Evolutionary conservation across 768 basidiomycete species (phyloP).

Genomic region (Ramaria sp.): DNA sequence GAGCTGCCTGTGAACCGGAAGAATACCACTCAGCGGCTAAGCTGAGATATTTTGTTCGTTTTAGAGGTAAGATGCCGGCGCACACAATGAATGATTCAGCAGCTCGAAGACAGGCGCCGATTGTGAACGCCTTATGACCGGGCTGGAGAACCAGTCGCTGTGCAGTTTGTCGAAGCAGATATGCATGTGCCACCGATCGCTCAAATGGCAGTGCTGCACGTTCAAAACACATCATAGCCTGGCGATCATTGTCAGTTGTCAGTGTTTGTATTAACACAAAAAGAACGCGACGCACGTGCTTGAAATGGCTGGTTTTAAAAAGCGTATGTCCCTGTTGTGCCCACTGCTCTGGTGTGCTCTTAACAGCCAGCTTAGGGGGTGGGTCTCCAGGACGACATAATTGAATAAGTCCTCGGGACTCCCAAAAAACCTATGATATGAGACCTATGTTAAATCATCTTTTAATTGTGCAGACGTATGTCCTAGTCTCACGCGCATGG

Average conservation of each 20-base stretch:
- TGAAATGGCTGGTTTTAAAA: background rate
- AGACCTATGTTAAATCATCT: background rate
- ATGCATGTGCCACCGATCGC: slow-evolving; percentile 38
- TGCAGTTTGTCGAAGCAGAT: slow-evolving; percentile 43
- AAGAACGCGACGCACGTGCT: background rate
- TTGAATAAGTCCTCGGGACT: slow-evolving; percentile 31
- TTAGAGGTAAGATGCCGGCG: slow-evolving; percentile 19
- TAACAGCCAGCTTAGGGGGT: slow-evolving; percentile 38
- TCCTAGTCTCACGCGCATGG: slow-evolving; percentile 39
- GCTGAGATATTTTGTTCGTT: slow-evolving; percentile 23
- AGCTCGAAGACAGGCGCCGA: slow-evolving; percentile 30
- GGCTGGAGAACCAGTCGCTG: slow-evolving; percentile 19
- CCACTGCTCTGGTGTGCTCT: background rate
- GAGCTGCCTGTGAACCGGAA: slow-evolving; percentile 24
- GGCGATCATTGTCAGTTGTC: slow-evolving; percentile 10
- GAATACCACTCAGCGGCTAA: slow-evolving; percentile 39
- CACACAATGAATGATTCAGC: slow-evolving; percentile 39
- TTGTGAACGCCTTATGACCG: slow-evolving; percentile 18
- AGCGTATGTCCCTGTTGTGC: slow-evolving; percentile 1
- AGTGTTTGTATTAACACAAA: background rate
- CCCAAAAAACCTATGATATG: slow-evolving; percentile 43
- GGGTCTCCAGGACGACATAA: slow-evolving; percentile 36
- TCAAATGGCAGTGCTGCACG: slow-evolving; percentile 34
- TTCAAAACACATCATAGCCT: slow-evolving; percentile 45
- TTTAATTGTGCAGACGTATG: background rate